Evolutionary conservation across 176 grass and related monocot species (phyloP).

Genomic region (Rhynchospora tenuis): DNA sequence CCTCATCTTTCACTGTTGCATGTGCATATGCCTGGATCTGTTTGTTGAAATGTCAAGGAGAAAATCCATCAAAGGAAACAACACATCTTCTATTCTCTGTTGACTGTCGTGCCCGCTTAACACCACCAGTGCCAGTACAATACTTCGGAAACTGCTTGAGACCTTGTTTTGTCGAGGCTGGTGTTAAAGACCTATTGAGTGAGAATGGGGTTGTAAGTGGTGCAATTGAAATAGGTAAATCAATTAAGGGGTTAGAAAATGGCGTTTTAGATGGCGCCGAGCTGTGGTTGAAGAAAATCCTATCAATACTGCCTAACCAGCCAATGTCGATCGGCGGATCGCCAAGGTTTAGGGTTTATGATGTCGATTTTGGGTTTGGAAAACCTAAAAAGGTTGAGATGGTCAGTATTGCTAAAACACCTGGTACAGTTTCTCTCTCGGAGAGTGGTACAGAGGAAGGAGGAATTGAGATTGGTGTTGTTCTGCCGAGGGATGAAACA

Average conservation of each 20-base stretch:
- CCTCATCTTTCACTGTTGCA: slow-evolving; percentile 26
- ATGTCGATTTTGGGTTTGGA: slow-evolving; percentile 38
- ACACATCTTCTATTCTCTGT: slow-evolving; percentile 25
- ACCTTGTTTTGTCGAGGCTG: slow-evolving; percentile 33
- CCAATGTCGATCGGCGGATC: slow-evolving; percentile 29
- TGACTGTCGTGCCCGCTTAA: slow-evolving; percentile 24
- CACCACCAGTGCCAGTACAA: slow-evolving; percentile 16
- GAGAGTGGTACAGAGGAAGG: slow-evolving; percentile 31
- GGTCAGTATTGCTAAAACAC: slow-evolving; percentile 45
- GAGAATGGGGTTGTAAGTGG: slow-evolving; percentile 21
- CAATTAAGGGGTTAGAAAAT: slow-evolving; percentile 25
- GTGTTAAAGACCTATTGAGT: slow-evolving; percentile 7
- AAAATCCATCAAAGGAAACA: background rate
- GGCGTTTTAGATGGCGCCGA: slow-evolving; percentile 22
- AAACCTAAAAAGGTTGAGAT: slow-evolving; percentile 46
- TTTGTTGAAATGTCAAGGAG: slow-evolving; percentile 24
- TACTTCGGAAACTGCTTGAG: slow-evolving; percentile 51
- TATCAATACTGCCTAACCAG: slow-evolving; percentile 10
- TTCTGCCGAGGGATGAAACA: slow-evolving; percentile 28
- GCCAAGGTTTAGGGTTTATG: slow-evolving; percentile 32
- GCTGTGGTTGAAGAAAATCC: slow-evolving; percentile 15
- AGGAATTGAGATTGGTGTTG: slow-evolving; percentile 43
- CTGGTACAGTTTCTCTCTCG: slow-evolving; percentile 37
- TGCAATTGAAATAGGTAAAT: slow-evolving; percentile 23
- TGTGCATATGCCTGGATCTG: slow-evolving; percentile 39